Evolutionary conservation across 805 yeast genomes (phyloP).

Genomic region (Candida coquimbonensis): DNA sequence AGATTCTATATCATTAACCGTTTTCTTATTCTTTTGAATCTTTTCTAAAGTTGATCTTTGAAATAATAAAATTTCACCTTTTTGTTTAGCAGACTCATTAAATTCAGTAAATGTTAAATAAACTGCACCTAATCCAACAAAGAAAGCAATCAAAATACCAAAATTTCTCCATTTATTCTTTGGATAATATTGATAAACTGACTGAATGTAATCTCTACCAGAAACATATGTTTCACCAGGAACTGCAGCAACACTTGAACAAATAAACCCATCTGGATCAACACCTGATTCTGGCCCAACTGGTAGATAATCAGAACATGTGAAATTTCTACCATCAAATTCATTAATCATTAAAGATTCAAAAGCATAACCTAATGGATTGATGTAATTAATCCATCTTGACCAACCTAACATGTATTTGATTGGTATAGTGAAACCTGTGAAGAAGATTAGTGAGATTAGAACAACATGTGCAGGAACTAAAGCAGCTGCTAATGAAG

Average conservation of each 20-base stretch:
- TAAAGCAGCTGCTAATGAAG: conserved; percentile 44
- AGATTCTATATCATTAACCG: conserved; percentile 19
- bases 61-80: conserved; percentile 65
- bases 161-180: conserved; percentile 49
- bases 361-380: conserved; percentile 48
- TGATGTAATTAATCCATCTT: conserved; percentile 51
- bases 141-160: conserved; percentile 55
- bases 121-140: conserved; percentile 43
- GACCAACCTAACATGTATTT: conserved; percentile 53
- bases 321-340: conserved; percentile 34
- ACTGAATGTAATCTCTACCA: conserved; percentile 44
- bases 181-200: conserved; percentile 35
- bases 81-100: conserved; percentile 56
- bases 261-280: conserved; percentile 32
- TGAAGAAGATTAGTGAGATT: conserved; percentile 39
- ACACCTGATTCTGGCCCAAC: conserved; percentile 9
- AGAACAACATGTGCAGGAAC: conserved; percentile 45
- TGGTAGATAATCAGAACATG: conserved; percentile 45
- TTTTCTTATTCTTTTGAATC: conserved; percentile 33
- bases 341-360: conserved; percentile 52
- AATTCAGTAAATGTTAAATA: conserved; percentile 50
- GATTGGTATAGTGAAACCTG: conserved; percentile 51
- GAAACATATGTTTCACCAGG: conserved; percentile 42
- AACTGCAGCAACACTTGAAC: conserved; percentile 49
- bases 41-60: conserved; percentile 41